phyloP scores from a whole-genome alignment of 2,329 filamentous ascomycete genomes.

The Ilyonectria robusta region DNA sequence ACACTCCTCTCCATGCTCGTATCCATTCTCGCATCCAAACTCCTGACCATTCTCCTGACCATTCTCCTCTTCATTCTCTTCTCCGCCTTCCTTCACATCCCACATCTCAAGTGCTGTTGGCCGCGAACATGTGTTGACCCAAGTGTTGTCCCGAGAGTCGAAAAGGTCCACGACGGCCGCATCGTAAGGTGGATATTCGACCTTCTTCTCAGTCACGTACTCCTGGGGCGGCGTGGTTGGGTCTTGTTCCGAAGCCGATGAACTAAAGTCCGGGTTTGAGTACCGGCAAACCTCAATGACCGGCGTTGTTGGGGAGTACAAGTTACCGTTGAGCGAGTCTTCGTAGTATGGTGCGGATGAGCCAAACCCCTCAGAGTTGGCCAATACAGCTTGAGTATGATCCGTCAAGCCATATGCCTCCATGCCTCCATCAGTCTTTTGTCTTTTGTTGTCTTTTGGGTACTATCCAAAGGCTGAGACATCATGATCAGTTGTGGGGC shows the following conservation, averaged over 20 bases:
- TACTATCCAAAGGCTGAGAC: no score
- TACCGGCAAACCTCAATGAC: no score
- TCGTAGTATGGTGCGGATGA: not conserved
- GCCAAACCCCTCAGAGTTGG: not conserved
- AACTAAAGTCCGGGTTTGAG: not conserved
- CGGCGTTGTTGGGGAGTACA: not conserved
- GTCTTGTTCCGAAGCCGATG: not conserved
- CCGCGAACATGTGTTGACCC: conserved; percentile 38
- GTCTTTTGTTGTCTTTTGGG: not conserved
- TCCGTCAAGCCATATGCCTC: not conserved
- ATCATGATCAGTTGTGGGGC: no score
- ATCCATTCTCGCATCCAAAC: not conserved
- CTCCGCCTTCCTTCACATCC: conserved; percentile 28
- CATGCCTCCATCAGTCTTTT: not conserved
- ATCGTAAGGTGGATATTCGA: conserved; percentile 36
- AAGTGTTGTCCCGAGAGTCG: conserved; percentile 33
- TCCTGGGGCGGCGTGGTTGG: conserved; percentile 2
- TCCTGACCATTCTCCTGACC: no score
- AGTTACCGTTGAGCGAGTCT: not conserved
- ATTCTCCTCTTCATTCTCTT: not conserved
- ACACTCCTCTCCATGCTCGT: no score
- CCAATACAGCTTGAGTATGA: not conserved
- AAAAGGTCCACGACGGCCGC: conserved; percentile 40
- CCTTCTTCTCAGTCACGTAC: conserved; percentile 34
- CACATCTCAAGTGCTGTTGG: conserved; percentile 49